Base-by-base conservation (phyloP, 306 rosid genomes). In the Morella rubra region DNA sequence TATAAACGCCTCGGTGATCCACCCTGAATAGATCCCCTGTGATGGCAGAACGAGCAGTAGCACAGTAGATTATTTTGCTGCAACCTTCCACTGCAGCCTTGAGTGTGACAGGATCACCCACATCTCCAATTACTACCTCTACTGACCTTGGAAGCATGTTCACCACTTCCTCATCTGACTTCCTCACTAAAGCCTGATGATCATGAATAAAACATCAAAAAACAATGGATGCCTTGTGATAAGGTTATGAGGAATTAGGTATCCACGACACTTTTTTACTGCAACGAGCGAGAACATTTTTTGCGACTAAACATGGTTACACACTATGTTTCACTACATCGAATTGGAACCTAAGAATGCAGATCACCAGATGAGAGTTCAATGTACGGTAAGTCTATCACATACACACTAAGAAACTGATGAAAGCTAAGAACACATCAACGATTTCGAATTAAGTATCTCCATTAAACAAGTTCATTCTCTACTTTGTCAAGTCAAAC, bases 71-170 rank as follows among this genome's bases (percentile, higher is more conserved):
- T 45, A 95, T 88, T 80, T 95, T 95, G 84, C 87, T 90, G 79
- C 90, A 92, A 45, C 92, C 93, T 80, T 92, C 85, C 40, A 95
- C 92, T 4, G 96, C 96, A 20, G 75, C 81, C 76, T 78, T 79
- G 71, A 95, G 83, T 14, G 96, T 81, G 53, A 53, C 9, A 14
- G 96, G 93, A 74, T 92, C 98, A 76, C 98, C 98, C 27, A 95
- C 98, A 85, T 92, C 98, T 62, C 97, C 97, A 47, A 74, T 76
- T 42, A 90, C 80, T 44, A 90, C 86, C 90, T 90, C 91, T 61
- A 95, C 97, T 7, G 98, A 92, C 78, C 98, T 92, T 8, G 98
- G 98, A 80, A 95, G 96, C 88, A 90, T 77, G 50, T 83, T 90
- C 50, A 88, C 82, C 67, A 88, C 85, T 74, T 92, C 92, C 73